A percentile compares a stretch with the other conserved stretches of the same genome.
phyloP scores from a whole-genome alignment of 495 filamentous ascomycete genomes.

The Aspergillus egyptiacus region DNA sequence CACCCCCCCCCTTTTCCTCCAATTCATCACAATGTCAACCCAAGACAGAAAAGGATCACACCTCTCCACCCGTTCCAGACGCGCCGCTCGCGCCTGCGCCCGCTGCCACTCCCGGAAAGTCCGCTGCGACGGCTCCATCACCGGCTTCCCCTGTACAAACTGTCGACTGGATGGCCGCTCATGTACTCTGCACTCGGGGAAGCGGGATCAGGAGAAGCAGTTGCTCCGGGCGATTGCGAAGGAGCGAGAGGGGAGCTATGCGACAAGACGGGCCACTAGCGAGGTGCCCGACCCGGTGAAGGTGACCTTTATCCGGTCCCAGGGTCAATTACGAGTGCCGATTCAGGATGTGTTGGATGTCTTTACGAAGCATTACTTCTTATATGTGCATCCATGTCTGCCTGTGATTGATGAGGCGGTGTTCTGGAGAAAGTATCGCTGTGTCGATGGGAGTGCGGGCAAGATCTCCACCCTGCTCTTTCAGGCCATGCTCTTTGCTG shows the following conservation, averaged over 20 bases:
- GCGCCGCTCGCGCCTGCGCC: constrained; percentile 12
- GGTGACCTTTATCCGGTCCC: constrained; percentile 7
- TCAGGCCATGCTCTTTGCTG: constrained; percentile 16
- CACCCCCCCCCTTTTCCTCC: too few species aligned
- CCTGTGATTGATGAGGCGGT: constrained; percentile 13
- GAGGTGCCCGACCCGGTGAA: not conserved
- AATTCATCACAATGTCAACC: not conserved
- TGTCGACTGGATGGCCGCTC: constrained; percentile 13
- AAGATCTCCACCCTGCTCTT: constrained; percentile 13
- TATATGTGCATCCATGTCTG: constrained; percentile 17
- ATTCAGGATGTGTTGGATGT: constrained; percentile 8
- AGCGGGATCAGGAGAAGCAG: constrained; percentile 12
- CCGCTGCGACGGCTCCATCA: constrained; percentile 18
- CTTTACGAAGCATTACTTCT: constrained; percentile 13
- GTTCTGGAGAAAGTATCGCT: constrained; percentile 15
- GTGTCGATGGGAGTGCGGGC: not conserved
- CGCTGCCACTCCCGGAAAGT: constrained; percentile 16
- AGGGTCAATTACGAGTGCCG: constrained; percentile 7
- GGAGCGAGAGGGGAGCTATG: too few species aligned
- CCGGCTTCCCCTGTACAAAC: constrained; percentile 18
- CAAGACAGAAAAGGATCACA: not conserved
- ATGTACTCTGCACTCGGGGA: constrained; percentile 12
- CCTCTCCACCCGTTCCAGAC: constrained; percentile 4
- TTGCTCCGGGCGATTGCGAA: constrained; percentile 1
- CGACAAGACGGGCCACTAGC: too few species aligned